phyloP scores from a whole-genome alignment of 305 asterid species.

The Lippia alba region DNA sequence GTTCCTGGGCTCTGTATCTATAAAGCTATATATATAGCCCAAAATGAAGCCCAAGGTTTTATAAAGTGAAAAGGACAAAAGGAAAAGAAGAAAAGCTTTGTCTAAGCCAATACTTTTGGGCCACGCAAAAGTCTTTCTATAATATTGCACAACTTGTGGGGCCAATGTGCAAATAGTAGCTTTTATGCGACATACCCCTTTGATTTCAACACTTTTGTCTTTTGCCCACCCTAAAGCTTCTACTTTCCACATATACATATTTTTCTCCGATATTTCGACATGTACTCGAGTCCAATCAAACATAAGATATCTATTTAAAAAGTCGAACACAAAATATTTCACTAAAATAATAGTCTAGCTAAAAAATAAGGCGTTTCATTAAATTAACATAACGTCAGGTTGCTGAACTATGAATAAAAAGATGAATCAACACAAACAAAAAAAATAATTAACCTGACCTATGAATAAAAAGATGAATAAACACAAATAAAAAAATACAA shows the following conservation, averaged over 20 bases:
- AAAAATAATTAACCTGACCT: no score
- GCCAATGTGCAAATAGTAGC: constrained; percentile 17
- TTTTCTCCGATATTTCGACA: no score
- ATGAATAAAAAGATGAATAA: no score
- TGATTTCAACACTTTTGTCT: neutral
- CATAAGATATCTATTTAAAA: no score
- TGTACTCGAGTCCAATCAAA: no score
- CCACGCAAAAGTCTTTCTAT: neutral
- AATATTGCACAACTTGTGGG: constrained; percentile 3
- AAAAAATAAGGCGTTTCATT: no score
- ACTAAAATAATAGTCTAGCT: no score
- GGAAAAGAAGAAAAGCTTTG: neutral
- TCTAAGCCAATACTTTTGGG: constrained; percentile 14
- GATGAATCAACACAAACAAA: no score
- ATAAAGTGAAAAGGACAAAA: neutral
- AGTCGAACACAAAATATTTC: no score
- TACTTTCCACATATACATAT: neutral
- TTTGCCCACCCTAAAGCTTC: neutral
- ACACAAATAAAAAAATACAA: no score
- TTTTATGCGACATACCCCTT: neutral
- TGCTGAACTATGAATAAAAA: no score
- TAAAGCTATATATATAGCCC: neutral
- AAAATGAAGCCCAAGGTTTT: neutral
- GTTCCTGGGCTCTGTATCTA: neutral
- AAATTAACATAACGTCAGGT: no score